Percentiles rank a stretch among this genome's conserved stretches.
These are phyloP conservation scores for Pichia pseudocactophila DNA, from an alignment of 805 yeast genomes.

Conservation along the genomic window DNA sequence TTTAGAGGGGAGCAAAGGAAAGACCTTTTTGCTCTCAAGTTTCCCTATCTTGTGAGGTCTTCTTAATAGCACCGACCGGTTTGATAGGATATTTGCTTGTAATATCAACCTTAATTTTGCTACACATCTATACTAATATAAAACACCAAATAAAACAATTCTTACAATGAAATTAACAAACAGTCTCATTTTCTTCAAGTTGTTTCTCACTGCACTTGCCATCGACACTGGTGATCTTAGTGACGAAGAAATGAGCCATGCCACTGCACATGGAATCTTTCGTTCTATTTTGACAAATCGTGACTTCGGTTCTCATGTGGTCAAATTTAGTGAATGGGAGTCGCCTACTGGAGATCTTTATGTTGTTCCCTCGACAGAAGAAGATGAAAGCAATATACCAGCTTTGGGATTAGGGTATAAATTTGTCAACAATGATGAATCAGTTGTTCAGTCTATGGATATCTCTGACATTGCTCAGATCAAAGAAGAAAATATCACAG, in stretches of 20 bases:
- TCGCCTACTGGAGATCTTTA: slow-evolving; percentile 19
- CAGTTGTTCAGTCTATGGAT: slow-evolving; percentile 4
- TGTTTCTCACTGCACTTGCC: background rate
- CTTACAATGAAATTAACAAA: background rate
- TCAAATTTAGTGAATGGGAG: slow-evolving; percentile 21
- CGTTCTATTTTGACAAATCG: slow-evolving; percentile 16
- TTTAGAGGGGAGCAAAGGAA: no score
- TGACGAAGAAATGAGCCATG: background rate
- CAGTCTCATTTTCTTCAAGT: background rate
- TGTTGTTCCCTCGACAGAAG: slow-evolving; percentile 17
- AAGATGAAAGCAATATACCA: background rate
- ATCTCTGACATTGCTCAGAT: slow-evolving; percentile 10
- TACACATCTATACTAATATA: background rate
- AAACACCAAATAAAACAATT: no score
- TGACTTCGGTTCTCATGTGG: slow-evolving; percentile 10
- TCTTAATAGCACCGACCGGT: no score
- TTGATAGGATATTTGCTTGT: no score
- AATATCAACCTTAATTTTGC: background rate
- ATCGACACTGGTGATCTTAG: background rate
- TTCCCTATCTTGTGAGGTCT: background rate
- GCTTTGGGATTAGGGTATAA: slow-evolving; percentile 11
- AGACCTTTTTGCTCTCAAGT: background rate
- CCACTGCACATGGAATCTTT: slow-evolving; percentile 10
- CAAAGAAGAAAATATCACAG: slow-evolving; percentile 20
- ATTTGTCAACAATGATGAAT: slow-evolving; percentile 7